Evolutionary conservation across 805 yeast genomes (phyloP).

Genomic region (Starmerella stigmatis): DNA sequence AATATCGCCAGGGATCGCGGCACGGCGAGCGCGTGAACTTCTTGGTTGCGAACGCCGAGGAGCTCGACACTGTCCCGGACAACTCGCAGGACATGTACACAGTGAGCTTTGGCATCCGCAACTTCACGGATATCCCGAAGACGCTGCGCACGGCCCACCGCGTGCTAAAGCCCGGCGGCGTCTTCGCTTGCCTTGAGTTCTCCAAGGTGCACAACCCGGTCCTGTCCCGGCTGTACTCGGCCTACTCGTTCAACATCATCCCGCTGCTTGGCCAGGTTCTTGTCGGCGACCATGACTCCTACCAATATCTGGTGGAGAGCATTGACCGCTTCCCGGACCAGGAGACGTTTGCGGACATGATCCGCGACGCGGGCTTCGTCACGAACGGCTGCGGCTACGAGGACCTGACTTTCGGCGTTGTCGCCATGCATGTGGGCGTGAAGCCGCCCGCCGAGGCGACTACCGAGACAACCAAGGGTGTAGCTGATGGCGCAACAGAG

Average conservation of each 20-base stretch:
- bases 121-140: conserved; percentile 87
- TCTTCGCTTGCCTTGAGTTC: conserved; percentile 91
- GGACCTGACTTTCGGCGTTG: conserved; percentile 85
- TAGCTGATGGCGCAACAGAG: too few species aligned
- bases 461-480: too few species aligned
- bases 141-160: conserved; percentile 93
- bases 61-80: conserved; percentile 69
- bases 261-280: conserved; percentile 94
- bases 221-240: conserved; percentile 67
- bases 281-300: conserved; percentile 91
- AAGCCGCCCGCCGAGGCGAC: conserved; percentile 38
- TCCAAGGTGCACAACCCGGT: conserved; percentile 77
- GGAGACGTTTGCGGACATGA: conserved; percentile 83
- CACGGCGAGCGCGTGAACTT: conserved; percentile 68
- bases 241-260: conserved; percentile 75
- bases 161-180: conserved; percentile 93
- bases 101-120: conserved; percentile 93
- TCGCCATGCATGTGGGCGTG: conserved; percentile 92
- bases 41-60: conserved; percentile 87
- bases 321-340: conserved; percentile 86
- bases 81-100: conserved; percentile 91
- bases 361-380: conserved; percentile 87
- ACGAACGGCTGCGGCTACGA: conserved; percentile 89
- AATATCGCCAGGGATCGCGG: conserved; percentile 33
- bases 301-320: conserved; percentile 91